These are phyloP conservation scores for Rhododendron kiyosumense DNA, from an alignment of 148 eudicot species.

Conservation along the genomic window DNA sequence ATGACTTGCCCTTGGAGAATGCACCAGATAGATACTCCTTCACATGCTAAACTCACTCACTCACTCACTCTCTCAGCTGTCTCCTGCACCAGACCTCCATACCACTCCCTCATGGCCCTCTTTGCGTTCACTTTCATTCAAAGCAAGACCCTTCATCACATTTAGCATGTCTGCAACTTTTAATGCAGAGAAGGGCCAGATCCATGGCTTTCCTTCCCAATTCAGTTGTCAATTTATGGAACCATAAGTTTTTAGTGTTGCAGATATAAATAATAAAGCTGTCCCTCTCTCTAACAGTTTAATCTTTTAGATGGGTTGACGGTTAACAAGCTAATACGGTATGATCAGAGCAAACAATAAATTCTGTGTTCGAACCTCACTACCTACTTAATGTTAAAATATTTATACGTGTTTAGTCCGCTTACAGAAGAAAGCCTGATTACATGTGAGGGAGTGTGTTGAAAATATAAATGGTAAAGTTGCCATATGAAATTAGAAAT, in stretches of 20 bases:
- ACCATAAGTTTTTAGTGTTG: background rate
- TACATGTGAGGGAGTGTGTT: too few relatives aligned
- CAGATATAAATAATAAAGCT: too few relatives aligned
- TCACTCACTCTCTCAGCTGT: background rate
- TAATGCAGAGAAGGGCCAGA: background rate
- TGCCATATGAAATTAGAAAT: too few relatives aligned
- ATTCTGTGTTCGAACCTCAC: too few relatives aligned
- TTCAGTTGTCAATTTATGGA: background rate
- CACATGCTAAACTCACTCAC: background rate
- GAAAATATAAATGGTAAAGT: too few relatives aligned
- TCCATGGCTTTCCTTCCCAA: background rate
- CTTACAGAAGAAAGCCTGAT: too few relatives aligned
- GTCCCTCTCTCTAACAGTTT: too few relatives aligned
- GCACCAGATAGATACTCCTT: background rate
- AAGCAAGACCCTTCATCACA: background rate
- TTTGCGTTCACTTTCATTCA: background rate
- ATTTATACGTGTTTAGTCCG: too few relatives aligned
- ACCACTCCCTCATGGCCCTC: background rate
- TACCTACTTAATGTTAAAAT: too few relatives aligned
- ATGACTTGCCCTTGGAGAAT: constrained; percentile 1
- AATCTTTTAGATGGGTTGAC: too few relatives aligned
- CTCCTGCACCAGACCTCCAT: background rate
- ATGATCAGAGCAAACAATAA: too few relatives aligned
- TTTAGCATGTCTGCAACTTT: background rate
- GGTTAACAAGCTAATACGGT: too few relatives aligned